These are phyloP conservation scores for Populus hybrid DNA, from an alignment of 441 rosid genomes.

Conservation along the genomic window DNA sequence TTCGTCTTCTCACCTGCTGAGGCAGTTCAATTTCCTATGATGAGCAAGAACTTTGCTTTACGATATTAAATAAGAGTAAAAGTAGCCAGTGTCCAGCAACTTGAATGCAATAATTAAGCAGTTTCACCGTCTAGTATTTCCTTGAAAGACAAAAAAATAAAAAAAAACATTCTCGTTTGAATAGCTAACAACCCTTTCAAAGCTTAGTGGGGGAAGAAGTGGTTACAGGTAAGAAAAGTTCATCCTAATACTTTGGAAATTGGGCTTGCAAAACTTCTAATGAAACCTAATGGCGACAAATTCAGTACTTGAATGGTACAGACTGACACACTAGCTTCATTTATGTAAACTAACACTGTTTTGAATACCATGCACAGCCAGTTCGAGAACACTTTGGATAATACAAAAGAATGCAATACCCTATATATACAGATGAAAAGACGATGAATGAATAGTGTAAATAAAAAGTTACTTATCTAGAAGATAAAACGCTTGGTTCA, in stretches of 20 bases:
- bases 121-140: neutral
- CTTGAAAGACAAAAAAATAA: neutral
- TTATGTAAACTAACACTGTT: no score
- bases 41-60: neutral
- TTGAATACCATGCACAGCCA: no score
- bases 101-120: neutral
- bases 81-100: neutral
- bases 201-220: neutral
- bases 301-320: neutral
- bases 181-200: neutral
- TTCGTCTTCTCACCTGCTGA: neutral
- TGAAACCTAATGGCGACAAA: neutral
- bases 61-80: neutral
- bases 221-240: neutral
- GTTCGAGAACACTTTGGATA: no score
- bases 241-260: neutral
- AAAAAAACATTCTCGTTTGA: no score
- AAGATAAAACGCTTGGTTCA: neutral
- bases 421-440: no score
- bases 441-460: no score
- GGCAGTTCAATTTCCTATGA: neutral
- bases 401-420: no score
- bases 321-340: no score
- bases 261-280: neutral
- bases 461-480: neutral